These are phyloP conservation scores for Pseudonectria buxi DNA, from an alignment of 2,329 filamentous ascomycete genomes.

Conservation along the genomic window DNA sequence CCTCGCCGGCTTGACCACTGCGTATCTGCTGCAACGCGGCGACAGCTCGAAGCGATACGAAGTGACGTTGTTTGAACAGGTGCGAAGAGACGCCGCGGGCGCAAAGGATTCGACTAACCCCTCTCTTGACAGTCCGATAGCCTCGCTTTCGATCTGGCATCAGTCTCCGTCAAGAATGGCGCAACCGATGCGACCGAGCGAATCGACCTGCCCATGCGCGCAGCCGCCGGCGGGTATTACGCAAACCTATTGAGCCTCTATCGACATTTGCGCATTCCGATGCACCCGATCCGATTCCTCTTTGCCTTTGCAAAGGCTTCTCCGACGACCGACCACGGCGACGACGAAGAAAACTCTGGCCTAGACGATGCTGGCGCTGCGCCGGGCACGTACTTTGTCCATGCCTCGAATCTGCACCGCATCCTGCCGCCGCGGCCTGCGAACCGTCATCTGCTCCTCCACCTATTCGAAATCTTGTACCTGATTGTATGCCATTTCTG, in stretches of 20 bases:
- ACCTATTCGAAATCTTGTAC: constrained; percentile 37
- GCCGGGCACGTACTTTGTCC: constrained; percentile 40
- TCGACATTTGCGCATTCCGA: constrained; percentile 42
- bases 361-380: constrained; percentile 9
- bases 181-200: constrained; percentile 25
- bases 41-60: constrained; percentile 21
- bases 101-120: too few relatives aligned
- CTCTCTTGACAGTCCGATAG: constrained; percentile 19
- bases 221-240: constrained; percentile 41
- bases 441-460: constrained; percentile 27
- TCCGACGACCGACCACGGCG: constrained; percentile 4
- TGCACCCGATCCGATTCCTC: constrained; percentile 44
- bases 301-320: constrained; percentile 41
- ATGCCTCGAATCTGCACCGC: constrained; percentile 48
- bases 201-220: constrained; percentile 34
- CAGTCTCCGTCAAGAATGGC: constrained; percentile 28
- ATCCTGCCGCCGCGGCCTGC: constrained; percentile 37
- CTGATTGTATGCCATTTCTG: constrained; percentile 44
- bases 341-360: neutral
- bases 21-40: constrained; percentile 29
- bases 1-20: constrained; percentile 30
- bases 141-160: constrained; percentile 33
- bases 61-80: constrained; percentile 33
- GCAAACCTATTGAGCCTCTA: constrained; percentile 50
- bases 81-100: constrained; percentile 5